A percentile compares a stretch with the other conserved stretches of the same genome.
Conservation (phyloP, 2,329 filamentous ascomycete genomes). For the Phyllosticta citriasiana region DNA sequence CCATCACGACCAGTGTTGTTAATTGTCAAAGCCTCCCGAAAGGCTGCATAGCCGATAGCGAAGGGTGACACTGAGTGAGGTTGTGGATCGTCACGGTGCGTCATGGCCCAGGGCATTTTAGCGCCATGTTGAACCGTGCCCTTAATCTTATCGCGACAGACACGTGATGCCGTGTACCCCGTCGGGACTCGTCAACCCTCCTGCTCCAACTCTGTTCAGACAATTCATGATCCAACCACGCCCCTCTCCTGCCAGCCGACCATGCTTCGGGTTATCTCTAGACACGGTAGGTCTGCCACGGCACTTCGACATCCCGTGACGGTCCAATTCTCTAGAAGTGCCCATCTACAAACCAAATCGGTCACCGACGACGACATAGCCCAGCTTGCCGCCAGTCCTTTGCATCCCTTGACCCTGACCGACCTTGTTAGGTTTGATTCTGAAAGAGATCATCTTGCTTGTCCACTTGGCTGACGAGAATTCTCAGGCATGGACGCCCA, state of each 20-base stretch:
- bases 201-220: background rate
- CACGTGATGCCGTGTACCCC: background rate
- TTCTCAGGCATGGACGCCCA: slow-evolving; percentile 60
- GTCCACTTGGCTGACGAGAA: background rate
- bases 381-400: slow-evolving; percentile 63
- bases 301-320: background rate
- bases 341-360: slow-evolving; percentile 27
- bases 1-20: too few species aligned
- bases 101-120: background rate
- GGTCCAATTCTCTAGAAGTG: background rate
- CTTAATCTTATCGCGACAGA: background rate
- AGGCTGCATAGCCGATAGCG: background rate
- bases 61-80: background rate
- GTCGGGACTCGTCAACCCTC: background rate
- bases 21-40: background rate
- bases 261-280: background rate
- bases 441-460: background rate
- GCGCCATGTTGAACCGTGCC: background rate
- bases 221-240: background rate
- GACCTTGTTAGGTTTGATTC: slow-evolving; percentile 71
- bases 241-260: background rate
- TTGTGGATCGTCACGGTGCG: background rate
- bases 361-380: slow-evolving; percentile 65
- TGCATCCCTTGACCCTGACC: slow-evolving; percentile 73
- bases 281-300: background rate